These are phyloP conservation scores for Myochromella boudieri DNA, from an alignment of 768 basidiomycete species.

Conservation along the genomic window DNA sequence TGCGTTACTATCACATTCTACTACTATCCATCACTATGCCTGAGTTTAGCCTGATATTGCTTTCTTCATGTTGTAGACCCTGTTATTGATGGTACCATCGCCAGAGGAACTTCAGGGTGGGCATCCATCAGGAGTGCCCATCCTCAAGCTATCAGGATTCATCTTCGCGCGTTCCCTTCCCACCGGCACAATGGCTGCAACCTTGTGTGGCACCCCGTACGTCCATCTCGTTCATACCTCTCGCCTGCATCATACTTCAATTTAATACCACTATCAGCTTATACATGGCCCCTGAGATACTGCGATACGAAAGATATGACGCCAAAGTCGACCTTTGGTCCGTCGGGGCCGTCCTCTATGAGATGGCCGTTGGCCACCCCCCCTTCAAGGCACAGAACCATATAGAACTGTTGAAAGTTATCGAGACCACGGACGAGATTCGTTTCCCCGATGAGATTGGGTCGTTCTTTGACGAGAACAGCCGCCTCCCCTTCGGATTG, in stretches of 20 bases:
- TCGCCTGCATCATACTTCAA: conserved; percentile 3
- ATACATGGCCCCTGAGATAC: conserved; percentile 99
- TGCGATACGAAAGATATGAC: conserved; percentile 96
- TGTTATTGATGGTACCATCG: conserved; percentile 82
- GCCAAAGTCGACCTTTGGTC: conserved; percentile 99
- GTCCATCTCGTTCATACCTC: conserved; percentile 28
- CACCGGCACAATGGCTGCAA: conserved; percentile 93
- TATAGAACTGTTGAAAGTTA: conserved; percentile 90
- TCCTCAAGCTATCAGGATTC: conserved; percentile 97
- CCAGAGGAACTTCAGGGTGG: conserved; percentile 78
- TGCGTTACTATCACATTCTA: no score
- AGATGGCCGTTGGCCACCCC: conserved; percentile 93
- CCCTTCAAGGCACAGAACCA: conserved; percentile 97
- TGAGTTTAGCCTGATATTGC: not conserved
- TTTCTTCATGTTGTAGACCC: conserved; percentile 68
- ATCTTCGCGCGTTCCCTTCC: conserved; percentile 95
- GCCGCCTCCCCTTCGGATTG: no score
- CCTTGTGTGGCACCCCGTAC: conserved; percentile 94
- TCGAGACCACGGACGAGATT: conserved; percentile 87
- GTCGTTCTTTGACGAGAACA: no score
- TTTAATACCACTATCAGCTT: no score
- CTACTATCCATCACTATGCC: no score
- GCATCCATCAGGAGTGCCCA: conserved; percentile 89
- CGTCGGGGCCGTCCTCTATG: conserved; percentile 94
- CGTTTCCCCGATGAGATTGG: conserved; percentile 98